Evolutionary conservation across 1,284 basidiomycete species (phyloP), one percentile per base, ranked within the genome.

Genomic region (Papiliotrema terrestris): DNA sequence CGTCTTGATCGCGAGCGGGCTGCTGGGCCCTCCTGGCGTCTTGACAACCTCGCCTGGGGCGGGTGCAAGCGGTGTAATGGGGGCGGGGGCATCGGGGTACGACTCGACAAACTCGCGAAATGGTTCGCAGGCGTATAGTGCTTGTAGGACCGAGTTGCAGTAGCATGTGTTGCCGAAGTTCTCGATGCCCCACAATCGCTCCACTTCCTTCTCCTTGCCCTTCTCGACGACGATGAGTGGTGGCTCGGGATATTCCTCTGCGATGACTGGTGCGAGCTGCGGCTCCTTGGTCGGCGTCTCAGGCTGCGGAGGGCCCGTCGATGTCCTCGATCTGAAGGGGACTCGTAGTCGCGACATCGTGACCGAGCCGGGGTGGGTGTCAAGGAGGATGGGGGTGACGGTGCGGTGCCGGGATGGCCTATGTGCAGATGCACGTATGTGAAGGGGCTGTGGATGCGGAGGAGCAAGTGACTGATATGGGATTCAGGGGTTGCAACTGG

Each of bases 81-180:
- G 70, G 29, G 67, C 65, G 17, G 58, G 58, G 14, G 66, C 56
- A 54, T 73, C 67, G 23, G 80, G 75, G 57, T 84, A 81, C 48
- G 85, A 81, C 47, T 84, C 80, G 59, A 91, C 78, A 55, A 89
- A 86, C 43, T 88, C 83, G 39, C 89, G 82, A 69, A 92, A 90
- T 0, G 89, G 88, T n/a, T 81, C 75, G 63, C 88, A 90, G 63
- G 87, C 88, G 78, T 97, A 98, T 52, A 98, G 84, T 0, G 95
- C 88, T 75, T 98, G 95, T 11, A 98, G 83, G 26, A 98, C 91
- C 17, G 95, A 98, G 78, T 98, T 98, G 79, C 89, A 93, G 77
- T 98, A 98, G 78, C 88, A 90, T 32, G 87, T 90, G 73, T 90
- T 90, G 44, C 87, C 88, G 76, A 89, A 89, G 77, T 96, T 96